Percentiles rank a stretch among this genome's conserved stretches.
phyloP scores from a whole-genome alignment of 2,329 filamentous ascomycete genomes.

The Anthostomella pinea region DNA sequence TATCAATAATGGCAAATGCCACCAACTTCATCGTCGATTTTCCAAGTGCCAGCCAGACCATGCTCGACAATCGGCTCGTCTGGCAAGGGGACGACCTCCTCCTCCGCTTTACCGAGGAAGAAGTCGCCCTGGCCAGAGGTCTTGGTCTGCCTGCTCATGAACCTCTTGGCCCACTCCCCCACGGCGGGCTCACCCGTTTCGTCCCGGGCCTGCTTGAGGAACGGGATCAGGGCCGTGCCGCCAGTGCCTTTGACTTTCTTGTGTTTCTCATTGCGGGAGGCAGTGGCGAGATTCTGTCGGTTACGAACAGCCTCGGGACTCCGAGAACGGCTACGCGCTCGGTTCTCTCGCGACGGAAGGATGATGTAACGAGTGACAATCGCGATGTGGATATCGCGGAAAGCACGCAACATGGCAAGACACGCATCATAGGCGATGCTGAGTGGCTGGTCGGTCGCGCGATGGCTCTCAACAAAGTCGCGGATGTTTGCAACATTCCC shows the following conservation, averaged over 20 bases:
- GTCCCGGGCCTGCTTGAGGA: conserved; percentile 93
- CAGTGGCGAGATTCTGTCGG: conserved; percentile 58
- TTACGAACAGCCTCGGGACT: conserved; percentile 51
- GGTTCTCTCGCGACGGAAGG: conserved; percentile 74
- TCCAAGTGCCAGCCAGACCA: conserved; percentile 83
- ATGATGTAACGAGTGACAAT: conserved; percentile 97
- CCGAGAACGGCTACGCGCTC: conserved; percentile 59
- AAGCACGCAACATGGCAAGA: conserved; percentile 63
- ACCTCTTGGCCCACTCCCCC: conserved; percentile 56
- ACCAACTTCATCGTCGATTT: conserved; percentile 76
- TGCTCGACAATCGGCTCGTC: conserved; percentile 31
- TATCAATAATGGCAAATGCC: conserved; percentile 55
- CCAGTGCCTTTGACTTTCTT: conserved; percentile 81
- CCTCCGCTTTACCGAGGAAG: conserved; percentile 53
- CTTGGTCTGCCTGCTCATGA: conserved; percentile 53
- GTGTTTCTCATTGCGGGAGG: conserved; percentile 47
- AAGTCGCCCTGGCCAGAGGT: conserved; percentile 53
- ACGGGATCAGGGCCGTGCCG: conserved; percentile 89
- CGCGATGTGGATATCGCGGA: conserved; percentile 93
- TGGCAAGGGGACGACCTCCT: conserved; percentile 27
- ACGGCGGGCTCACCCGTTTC: conserved; percentile 93
- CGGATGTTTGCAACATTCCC: conserved; percentile 81
- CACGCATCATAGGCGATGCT: conserved; percentile 87
- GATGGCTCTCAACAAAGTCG: conserved; percentile 67
- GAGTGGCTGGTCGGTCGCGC: conserved; percentile 59